These are phyloP conservation scores for Hemerocallis citrina DNA, from an alignment of 106 monocot genomes.

Conservation along the genomic window DNA sequence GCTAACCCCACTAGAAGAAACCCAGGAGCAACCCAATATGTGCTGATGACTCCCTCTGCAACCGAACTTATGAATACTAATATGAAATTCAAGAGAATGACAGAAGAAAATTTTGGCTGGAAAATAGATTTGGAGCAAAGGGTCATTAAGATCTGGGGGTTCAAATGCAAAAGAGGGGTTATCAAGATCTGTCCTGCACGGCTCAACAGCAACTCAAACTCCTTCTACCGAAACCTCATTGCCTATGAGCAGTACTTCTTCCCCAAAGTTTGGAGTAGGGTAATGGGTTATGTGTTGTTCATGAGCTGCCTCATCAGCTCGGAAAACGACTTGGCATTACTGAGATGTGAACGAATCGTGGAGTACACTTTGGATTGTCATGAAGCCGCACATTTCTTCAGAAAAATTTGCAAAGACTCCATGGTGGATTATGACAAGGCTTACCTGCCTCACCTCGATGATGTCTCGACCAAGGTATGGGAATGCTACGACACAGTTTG, in stretches of 20 bases:
- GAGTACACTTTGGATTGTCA: constrained; percentile 38
- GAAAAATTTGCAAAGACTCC: constrained; percentile 42
- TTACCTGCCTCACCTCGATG: constrained; percentile 22
- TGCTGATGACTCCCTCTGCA: constrained; percentile 4
- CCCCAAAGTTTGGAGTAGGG: constrained; percentile 8
- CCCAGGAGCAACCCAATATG: too few relatives aligned
- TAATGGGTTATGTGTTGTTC: constrained; percentile 41
- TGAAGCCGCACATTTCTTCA: constrained; percentile 43
- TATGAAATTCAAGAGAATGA: neutral
- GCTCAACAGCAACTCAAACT: constrained; percentile 5
- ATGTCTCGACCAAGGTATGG: constrained; percentile 32
- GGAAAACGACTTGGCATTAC: constrained; percentile 5
- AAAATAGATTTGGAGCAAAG: neutral
- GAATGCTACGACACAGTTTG: constrained; percentile 27
- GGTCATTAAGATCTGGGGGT: too few relatives aligned
- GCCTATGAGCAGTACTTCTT: constrained; percentile 1
- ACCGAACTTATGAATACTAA: neutral
- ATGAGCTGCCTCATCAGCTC: constrained; percentile 4
- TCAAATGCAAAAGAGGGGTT: too few relatives aligned
- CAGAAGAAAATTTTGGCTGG: constrained; percentile 4
- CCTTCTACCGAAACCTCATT: constrained; percentile 2
- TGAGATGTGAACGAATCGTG: constrained; percentile 33
- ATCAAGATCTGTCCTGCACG: constrained; percentile 5
- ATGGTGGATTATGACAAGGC: constrained; percentile 36
- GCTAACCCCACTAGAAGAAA: too few relatives aligned